phyloP scores from a whole-genome alignment of 306 rosid genomes.

The Lathyrus aphaca region DNA sequence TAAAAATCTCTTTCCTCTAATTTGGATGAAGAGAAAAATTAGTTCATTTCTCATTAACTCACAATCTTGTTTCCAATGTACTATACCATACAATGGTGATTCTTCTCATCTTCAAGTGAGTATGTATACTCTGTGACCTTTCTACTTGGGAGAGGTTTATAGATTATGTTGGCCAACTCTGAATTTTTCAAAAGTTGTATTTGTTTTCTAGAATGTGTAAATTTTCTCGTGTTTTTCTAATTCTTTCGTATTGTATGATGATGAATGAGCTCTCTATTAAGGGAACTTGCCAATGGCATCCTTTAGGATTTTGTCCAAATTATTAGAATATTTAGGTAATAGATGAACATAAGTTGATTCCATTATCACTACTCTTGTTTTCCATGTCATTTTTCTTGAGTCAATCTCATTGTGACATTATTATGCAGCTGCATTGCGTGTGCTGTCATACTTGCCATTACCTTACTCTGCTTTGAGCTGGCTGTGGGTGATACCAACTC shows the following conservation, averaged over 20 bases:
- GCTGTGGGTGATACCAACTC: slow-evolving; percentile 61
- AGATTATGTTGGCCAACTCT: no score
- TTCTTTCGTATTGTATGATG: slow-evolving; percentile 14
- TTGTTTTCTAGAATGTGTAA: no score
- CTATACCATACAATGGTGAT: no score
- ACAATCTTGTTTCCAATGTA: no score
- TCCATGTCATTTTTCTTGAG: slow-evolving; percentile 7
- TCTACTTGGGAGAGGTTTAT: no score
- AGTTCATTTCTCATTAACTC: no score
- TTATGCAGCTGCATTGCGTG: slow-evolving; percentile 76
- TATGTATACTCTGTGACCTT: no score
- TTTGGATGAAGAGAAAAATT: no score
- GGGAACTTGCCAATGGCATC: slow-evolving; percentile 6
- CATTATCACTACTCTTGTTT: slow-evolving; percentile 22
- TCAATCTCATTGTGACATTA: slow-evolving; percentile 40
- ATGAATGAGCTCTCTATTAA: slow-evolving; percentile 14
- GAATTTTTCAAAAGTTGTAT: no score
- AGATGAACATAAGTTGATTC: slow-evolving; percentile 25
- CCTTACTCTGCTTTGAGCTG: slow-evolving; percentile 71
- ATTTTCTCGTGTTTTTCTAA: neutral
- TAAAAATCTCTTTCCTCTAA: no score
- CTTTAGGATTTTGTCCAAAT: neutral
- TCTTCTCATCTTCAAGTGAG: no score
- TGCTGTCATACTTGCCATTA: slow-evolving; percentile 69
- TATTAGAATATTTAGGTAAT: neutral